Percentiles rank a stretch among this genome's conserved stretches.
These are phyloP conservation scores for Xerocomus cyaneibrunnescens DNA, from an alignment of 1,284 basidiomycete genomes.

Conservation along the genomic window DNA sequence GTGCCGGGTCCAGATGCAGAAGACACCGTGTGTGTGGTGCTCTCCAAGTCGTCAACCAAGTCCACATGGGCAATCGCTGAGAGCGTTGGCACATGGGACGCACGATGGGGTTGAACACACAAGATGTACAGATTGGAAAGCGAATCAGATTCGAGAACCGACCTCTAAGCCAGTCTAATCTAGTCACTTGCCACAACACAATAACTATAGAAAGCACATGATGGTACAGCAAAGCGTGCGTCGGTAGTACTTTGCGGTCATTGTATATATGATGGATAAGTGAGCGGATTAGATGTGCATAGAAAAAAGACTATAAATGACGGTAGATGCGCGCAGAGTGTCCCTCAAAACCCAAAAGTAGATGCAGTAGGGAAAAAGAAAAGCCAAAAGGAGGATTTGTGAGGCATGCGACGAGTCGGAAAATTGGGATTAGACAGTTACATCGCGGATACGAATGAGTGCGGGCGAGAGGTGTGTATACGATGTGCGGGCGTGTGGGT, in stretches of 20 bases:
- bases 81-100: slow-evolving; percentile 49
- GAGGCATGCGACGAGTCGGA: not conserved
- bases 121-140: slow-evolving; percentile 12
- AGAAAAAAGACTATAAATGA: slow-evolving; percentile 28
- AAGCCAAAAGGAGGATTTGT: not conserved
- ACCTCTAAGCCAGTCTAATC: slow-evolving; percentile 29
- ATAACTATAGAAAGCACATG: slow-evolving; percentile 35
- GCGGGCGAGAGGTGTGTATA: slow-evolving; percentile 44
- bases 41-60: slow-evolving; percentile 17
- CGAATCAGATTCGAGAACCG: slow-evolving; percentile 18
- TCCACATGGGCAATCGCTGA: slow-evolving; percentile 45
- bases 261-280: slow-evolving; percentile 38
- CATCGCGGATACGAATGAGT: slow-evolving; percentile 32
- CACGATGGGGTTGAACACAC: slow-evolving; percentile 47
- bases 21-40: slow-evolving; percentile 49
- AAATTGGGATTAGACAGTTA: slow-evolving; percentile 28
- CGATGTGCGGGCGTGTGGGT: slow-evolving; percentile 49
- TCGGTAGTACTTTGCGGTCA: slow-evolving; percentile 25
- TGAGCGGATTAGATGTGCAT: slow-evolving; percentile 37
- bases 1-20: slow-evolving; percentile 49
- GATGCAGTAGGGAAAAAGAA: not conserved
- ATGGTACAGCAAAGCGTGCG: slow-evolving; percentile 35
- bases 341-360: slow-evolving; percentile 13
- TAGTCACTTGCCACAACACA: slow-evolving; percentile 32
- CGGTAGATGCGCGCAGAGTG: slow-evolving; percentile 18